A percentile compares a stretch with the other conserved stretches of the same genome.
Conservation (phyloP, 208 protist species). For the Trypanosoma grayi region DNA sequence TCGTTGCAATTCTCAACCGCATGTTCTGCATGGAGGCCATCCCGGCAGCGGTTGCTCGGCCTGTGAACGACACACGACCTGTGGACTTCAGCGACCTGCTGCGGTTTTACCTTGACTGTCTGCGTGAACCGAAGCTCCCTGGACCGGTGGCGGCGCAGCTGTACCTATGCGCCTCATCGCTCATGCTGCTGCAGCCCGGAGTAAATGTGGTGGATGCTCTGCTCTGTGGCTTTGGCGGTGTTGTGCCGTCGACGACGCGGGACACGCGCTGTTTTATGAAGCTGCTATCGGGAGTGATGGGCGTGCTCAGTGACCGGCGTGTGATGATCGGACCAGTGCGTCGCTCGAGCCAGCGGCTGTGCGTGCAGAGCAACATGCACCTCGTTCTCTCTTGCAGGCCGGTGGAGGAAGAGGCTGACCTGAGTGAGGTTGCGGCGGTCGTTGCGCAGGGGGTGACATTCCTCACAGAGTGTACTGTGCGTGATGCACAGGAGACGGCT, state of each 20-base stretch:
- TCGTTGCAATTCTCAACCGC: constrained; percentile 61
- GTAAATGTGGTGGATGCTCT: constrained; percentile 8
- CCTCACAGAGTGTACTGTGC: constrained; percentile 38
- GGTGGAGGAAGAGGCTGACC: neutral
- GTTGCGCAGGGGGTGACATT: constrained; percentile 43
- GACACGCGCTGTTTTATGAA: constrained; percentile 27
- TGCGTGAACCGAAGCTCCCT: constrained; percentile 7
- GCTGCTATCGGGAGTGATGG: constrained; percentile 39
- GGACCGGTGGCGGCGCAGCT: constrained; percentile 37
- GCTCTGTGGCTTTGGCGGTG: constrained; percentile 9
- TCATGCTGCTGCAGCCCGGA: constrained; percentile 39
- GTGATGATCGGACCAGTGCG: constrained; percentile 60
- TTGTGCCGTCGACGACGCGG: neutral
- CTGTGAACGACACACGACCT: constrained; percentile 41
- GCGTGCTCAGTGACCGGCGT: constrained; percentile 56
- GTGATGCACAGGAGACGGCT: constrained; percentile 57
- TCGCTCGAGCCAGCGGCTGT: constrained; percentile 48
- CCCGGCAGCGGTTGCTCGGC: constrained; percentile 36
- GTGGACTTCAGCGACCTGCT: constrained; percentile 41
- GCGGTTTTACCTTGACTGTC: constrained; percentile 34
- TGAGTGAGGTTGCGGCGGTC: constrained; percentile 17
- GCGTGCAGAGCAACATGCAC: constrained; percentile 46
- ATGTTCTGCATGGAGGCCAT: constrained; percentile 54
- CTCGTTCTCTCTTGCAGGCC: constrained; percentile 11
- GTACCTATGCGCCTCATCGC: constrained; percentile 36